These are phyloP conservation scores for Viola odorata DNA, from an alignment of 345 rosid species.

Conservation along the genomic window DNA sequence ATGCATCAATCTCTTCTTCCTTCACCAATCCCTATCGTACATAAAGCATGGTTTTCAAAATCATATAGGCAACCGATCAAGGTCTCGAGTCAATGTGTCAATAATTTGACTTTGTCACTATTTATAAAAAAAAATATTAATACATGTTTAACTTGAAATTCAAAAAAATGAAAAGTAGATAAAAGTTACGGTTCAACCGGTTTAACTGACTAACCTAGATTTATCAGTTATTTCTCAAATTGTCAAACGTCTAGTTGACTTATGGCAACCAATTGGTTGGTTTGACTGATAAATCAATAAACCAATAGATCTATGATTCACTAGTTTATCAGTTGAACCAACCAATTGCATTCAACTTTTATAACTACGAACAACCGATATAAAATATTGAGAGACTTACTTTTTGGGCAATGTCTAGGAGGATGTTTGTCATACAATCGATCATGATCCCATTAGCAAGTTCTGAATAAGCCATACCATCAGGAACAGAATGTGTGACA, in stretches of 20 bases:
- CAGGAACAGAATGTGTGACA: constrained; percentile 28
- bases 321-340: neutral
- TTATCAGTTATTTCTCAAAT: too few relatives aligned
- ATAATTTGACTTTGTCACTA: too few relatives aligned
- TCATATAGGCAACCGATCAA: neutral
- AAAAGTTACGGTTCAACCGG: too few relatives aligned
- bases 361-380: neutral
- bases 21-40: constrained; percentile 34
- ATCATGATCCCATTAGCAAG: constrained; percentile 44
- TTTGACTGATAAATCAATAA: too few relatives aligned
- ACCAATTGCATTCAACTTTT: neutral
- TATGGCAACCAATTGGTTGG: too few relatives aligned
- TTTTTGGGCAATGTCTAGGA: constrained; percentile 38
- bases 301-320: too few relatives aligned
- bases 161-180: too few relatives aligned
- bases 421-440: constrained; percentile 34
- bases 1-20: constrained; percentile 38
- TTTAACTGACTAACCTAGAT: too few relatives aligned
- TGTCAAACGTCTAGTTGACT: too few relatives aligned
- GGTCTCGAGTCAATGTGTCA: neutral
- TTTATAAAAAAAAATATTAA: too few relatives aligned
- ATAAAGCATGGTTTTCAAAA: neutral
- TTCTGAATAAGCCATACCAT: constrained; percentile 24
- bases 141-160: too few relatives aligned
- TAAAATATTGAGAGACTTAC: constrained; percentile 4